A percentile compares a stretch with the other conserved stretches of the same genome.
Conservation (phyloP, 768 basidiomycete species). For the Mycena olivaceomarginata region DNA sequence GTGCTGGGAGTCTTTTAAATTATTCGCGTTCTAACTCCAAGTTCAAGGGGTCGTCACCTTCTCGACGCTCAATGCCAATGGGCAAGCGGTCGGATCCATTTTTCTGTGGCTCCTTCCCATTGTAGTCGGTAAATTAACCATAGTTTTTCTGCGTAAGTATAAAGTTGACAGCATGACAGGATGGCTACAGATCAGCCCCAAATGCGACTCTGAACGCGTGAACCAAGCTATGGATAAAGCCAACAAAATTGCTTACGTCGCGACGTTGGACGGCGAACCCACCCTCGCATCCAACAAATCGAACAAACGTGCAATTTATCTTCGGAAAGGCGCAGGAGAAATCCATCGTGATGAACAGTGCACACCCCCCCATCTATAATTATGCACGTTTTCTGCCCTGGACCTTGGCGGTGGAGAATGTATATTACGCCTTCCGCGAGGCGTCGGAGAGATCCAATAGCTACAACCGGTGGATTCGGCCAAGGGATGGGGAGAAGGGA, state of each 20-base stretch:
- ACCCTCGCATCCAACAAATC: constrained; percentile 39
- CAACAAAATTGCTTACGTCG: constrained; percentile 55
- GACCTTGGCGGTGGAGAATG: constrained; percentile 51
- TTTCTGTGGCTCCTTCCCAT: constrained; percentile 40
- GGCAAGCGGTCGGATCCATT: constrained; percentile 61
- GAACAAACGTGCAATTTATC: constrained; percentile 44
- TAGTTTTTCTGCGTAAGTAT: constrained; percentile 52
- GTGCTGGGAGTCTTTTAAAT: not conserved
- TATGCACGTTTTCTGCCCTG: constrained; percentile 55
- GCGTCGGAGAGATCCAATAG: constrained; percentile 44
- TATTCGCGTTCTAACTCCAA: not conserved
- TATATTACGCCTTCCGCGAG: constrained; percentile 48
- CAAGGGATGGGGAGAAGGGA: constrained; percentile 45
- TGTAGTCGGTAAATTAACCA: constrained; percentile 29
- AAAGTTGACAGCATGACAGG: constrained; percentile 63
- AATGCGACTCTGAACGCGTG: constrained; percentile 60
- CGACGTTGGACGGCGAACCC: constrained; percentile 38
- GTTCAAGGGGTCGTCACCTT: constrained; percentile 39
- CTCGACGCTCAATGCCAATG: constrained; percentile 54
- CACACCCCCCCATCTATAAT: constrained; percentile 53
- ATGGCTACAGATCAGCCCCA: constrained; percentile 65
- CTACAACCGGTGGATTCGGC: constrained; percentile 45
- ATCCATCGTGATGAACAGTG: constrained; percentile 47
- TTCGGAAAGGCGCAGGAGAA: constrained; percentile 36
- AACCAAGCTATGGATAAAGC: constrained; percentile 53